These are phyloP conservation scores for Yamadazyma laniorum DNA, from an alignment of 805 yeast genomes.

Conservation along the genomic window DNA sequence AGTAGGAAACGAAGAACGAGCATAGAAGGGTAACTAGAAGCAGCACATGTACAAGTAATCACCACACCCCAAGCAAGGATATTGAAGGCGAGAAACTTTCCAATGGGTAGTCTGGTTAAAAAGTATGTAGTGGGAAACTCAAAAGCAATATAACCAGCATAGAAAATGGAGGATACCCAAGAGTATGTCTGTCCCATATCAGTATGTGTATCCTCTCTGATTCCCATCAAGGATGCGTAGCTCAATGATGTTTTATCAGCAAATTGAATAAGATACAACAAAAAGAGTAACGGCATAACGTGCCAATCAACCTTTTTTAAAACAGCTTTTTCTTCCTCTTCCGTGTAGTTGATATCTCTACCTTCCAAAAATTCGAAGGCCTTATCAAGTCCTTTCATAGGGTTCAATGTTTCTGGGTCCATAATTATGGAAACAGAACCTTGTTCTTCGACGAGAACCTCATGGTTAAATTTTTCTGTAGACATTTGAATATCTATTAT, in stretches of 20 bases:
- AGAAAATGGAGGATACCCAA: constrained; percentile 39
- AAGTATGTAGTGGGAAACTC: constrained; percentile 47
- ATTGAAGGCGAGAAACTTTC: constrained; percentile 46
- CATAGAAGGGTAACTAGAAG: constrained; percentile 17
- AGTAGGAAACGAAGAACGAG: constrained; percentile 29
- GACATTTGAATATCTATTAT: background rate
- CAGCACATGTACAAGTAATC: constrained; percentile 36
- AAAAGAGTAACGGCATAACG: constrained; percentile 20
- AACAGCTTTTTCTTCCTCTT: constrained; percentile 1
- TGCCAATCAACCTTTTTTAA: constrained; percentile 12
- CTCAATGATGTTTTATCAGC: constrained; percentile 37
- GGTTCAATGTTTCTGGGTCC: background rate
- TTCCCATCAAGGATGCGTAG: constrained; percentile 38
- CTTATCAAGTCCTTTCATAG: background rate
- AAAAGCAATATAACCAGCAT: constrained; percentile 59
- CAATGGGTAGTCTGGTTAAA: constrained; percentile 56
- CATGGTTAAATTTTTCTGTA: background rate
- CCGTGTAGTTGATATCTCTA: background rate
- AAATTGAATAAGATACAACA: constrained; percentile 22
- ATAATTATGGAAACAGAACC: background rate
- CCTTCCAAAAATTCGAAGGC: background rate
- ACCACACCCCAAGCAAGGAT: constrained; percentile 63
- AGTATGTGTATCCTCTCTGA: constrained; percentile 31
- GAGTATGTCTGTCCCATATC: constrained; percentile 18
- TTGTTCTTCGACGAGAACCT: constrained; percentile 1